Conservation (phyloP, 768 basidiomycete genomes). For the Suillus sp. region DNA sequence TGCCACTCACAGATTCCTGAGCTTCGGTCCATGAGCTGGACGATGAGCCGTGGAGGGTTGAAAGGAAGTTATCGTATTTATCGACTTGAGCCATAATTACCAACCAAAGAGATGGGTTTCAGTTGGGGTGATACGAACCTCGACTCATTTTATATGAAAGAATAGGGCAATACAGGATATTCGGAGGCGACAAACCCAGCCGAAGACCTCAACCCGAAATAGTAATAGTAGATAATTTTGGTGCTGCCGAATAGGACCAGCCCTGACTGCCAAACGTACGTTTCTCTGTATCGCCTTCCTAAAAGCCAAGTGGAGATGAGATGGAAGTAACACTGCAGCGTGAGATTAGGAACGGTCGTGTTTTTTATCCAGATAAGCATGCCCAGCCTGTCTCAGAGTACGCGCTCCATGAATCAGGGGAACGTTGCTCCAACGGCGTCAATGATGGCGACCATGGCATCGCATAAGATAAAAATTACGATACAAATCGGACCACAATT, state of each 20-base stretch:
- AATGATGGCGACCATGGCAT: neutral
- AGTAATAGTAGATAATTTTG: neutral
- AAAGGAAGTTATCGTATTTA: constrained; percentile 46
- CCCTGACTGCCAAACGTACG: constrained; percentile 1
- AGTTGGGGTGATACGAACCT: neutral
- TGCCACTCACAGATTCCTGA: constrained; percentile 29
- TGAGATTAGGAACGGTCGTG: neutral
- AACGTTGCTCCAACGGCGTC: neutral
- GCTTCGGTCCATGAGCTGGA: constrained; percentile 20
- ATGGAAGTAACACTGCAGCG: neutral
- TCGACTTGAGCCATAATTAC: constrained; percentile 2
- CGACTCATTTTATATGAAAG: neutral
- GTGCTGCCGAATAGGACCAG: constrained; percentile 1
- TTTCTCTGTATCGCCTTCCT: neutral
- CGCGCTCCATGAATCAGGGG: neutral
- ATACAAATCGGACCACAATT: neutral
- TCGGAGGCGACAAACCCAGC: constrained; percentile 10
- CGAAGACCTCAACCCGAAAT: neutral
- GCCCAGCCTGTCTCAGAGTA: neutral
- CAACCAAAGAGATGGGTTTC: neutral
- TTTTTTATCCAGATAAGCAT: neutral
- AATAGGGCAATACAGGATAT: neutral
- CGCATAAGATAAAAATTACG: neutral
- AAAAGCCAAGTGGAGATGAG: neutral
- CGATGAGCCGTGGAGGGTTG: constrained; percentile 33